Evolutionary conservation across 441 rosid genomes (phyloP), one percentile per base, ranked within the genome.

Genomic region (Corymbia citriodora): DNA sequence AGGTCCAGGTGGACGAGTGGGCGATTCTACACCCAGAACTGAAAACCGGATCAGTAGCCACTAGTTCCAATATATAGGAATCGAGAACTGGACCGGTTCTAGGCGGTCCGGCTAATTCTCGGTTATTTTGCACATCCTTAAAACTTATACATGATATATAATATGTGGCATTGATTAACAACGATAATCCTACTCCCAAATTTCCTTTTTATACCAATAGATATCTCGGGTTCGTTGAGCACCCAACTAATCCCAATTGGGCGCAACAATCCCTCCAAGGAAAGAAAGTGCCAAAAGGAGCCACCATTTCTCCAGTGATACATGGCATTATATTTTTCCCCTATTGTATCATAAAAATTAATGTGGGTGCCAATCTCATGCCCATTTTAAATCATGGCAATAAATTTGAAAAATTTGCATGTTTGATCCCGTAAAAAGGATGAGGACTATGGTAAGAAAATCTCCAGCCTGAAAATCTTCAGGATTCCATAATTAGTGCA

Each of bases 341-440:
- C 21, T 68, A n/a, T 68, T 31, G 52, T 13, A n/a, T 5, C 85
- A 23, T 45, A 3, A 19, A 72, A 72, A 3, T 21, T 10, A 72
- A 19, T 36, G 9, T 45, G 5, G 27, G 3, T 45, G 15, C 85
- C 12, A 45, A 23, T 79, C 50, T 45, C 85, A 79, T 45, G 85
- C 85, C 85, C n/a, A 79, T 45, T 23, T 23, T 23, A 25, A 23
- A n/a, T 79, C 45, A 23, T 23, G 85, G 52, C 52, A 79, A 45
- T 21, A 6, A 74, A 74, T 74, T 23, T 3, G 10, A 11, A 45
- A 79, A 45, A 40, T 40, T 45, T 23, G 10, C 29, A 45, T 23
- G 2, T 79, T 25, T 25, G n/a, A 27, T n/a, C 5, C 1, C 1
- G n/a, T 3, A 40, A 8, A 12, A 72, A 36, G 6, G 0, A n/a